Conservation (phyloP, 1,284 basidiomycete genomes). For the Peniophora sp. region DNA sequence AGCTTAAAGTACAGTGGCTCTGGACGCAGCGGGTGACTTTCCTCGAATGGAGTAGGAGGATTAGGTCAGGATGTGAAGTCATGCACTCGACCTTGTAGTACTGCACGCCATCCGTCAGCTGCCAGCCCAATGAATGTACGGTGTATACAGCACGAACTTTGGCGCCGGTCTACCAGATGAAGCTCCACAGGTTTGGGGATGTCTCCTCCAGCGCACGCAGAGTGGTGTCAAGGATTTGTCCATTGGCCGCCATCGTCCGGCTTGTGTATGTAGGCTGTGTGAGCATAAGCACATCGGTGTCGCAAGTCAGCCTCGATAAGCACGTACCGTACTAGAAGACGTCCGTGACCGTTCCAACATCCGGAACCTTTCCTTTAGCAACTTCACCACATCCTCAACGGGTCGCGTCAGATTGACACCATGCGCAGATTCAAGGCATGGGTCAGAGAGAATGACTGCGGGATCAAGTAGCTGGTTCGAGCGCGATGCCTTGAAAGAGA, state of each 20-base stretch:
- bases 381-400: not conserved
- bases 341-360: slow-evolving; percentile 1
- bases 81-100: not conserved
- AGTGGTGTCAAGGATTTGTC: not conserved
- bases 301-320: not conserved
- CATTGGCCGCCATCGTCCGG: not conserved
- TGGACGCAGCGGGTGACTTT: not conserved
- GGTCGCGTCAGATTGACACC: slow-evolving; percentile 2
- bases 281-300: not conserved
- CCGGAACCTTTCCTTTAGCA: not conserved
- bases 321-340: slow-evolving; percentile 2
- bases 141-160: not conserved
- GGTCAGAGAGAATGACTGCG: not conserved
- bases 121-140: not conserved
- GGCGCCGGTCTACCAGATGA: slow-evolving; percentile 1
- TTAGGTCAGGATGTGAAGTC: not conserved
- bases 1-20: slow-evolving; percentile 1
- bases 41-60: slow-evolving; percentile 1
- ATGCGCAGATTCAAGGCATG: not conserved
- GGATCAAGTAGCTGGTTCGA: slow-evolving; percentile 1
- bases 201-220: slow-evolving; percentile 1
- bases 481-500: not conserved
- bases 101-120: not conserved
- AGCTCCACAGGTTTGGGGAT: not conserved
- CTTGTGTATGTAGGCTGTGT: not conserved